phyloP scores from a whole-genome alignment of 2,329 filamentous ascomycete genomes.

The Ilyonectria mors-panacis region DNA sequence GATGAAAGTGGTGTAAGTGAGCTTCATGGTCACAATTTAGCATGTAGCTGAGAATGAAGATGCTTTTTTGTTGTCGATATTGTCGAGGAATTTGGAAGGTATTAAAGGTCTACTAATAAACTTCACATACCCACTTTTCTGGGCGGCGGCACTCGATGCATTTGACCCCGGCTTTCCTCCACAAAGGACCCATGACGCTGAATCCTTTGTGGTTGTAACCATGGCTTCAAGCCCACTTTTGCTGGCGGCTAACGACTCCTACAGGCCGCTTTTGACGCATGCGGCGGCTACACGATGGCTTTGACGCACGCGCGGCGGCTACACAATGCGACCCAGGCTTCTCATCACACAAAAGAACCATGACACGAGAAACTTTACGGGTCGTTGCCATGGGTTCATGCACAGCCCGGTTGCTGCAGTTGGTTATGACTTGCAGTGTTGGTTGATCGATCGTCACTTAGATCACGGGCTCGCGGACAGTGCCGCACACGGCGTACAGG shows the following conservation, averaged over 20 bases:
- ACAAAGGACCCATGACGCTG: neutral
- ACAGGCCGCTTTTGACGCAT: no score
- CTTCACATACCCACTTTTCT: neutral
- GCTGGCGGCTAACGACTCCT: no score
- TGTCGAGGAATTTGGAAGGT: neutral
- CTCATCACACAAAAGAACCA: no score
- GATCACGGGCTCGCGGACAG: neutral
- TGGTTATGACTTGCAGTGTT: neutral
- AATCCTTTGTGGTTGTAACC: no score
- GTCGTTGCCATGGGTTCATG: neutral
- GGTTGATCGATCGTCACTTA: neutral
- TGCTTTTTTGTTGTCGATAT: neutral
- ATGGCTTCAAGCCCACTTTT: no score
- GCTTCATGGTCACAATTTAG: slow-evolving; percentile 37
- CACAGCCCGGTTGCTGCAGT: neutral
- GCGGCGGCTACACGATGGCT: no score
- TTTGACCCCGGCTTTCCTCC: neutral
- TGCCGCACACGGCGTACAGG: no score
- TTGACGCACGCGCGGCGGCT: no score
- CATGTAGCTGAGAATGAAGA: neutral
- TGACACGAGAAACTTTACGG: neutral
- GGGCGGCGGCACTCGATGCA: neutral
- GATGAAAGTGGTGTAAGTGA: slow-evolving; percentile 20
- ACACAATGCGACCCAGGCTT: no score
- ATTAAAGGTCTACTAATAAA: no score